Evolutionary conservation across 208 protist species (phyloP).

Genomic region (Wallacemonas rigidus): DNA sequence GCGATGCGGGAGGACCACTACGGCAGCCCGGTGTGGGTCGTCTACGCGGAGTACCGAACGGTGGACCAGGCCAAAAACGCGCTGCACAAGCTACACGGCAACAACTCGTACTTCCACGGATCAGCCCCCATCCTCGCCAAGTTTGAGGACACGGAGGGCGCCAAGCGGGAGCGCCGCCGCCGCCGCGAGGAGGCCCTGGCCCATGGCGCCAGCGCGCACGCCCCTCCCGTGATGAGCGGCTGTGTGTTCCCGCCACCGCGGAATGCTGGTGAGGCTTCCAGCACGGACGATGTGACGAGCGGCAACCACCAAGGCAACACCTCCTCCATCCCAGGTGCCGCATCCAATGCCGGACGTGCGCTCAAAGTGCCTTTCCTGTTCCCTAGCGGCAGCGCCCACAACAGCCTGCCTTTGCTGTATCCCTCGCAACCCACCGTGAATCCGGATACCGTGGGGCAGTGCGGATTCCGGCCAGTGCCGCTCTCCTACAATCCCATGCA

Average conservation of each 20-base stretch:
- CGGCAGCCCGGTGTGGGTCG: conserved; percentile 81
- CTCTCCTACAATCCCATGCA: conserved; percentile 20
- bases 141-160: conserved; percentile 73
- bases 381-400: background rate
- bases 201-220: conserved; percentile 16
- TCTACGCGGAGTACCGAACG: conserved; percentile 80
- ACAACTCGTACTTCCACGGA: conserved; percentile 59
- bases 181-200: conserved; percentile 46
- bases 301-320: background rate
- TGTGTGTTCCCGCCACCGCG: conserved; percentile 51
- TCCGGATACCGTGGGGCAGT: conserved; percentile 3
- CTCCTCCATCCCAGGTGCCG: background rate
- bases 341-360: background rate
- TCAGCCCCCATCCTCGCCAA: conserved; percentile 69
- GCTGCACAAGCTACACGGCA: conserved; percentile 69
- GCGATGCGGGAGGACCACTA: conserved; percentile 83
- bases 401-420: conserved; percentile 8
- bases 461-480: conserved; percentile 12
- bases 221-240: conserved; percentile 30
- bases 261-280: conserved; percentile 2
- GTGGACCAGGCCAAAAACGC: conserved; percentile 60
- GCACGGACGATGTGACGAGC: conserved; percentile 7
- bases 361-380: background rate
- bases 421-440: background rate
- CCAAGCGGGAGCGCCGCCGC: conserved; percentile 66